Evolutionary conservation across 2,329 filamentous ascomycete genomes (phyloP).

Genomic region (Atkinsonella texensis): DNA sequence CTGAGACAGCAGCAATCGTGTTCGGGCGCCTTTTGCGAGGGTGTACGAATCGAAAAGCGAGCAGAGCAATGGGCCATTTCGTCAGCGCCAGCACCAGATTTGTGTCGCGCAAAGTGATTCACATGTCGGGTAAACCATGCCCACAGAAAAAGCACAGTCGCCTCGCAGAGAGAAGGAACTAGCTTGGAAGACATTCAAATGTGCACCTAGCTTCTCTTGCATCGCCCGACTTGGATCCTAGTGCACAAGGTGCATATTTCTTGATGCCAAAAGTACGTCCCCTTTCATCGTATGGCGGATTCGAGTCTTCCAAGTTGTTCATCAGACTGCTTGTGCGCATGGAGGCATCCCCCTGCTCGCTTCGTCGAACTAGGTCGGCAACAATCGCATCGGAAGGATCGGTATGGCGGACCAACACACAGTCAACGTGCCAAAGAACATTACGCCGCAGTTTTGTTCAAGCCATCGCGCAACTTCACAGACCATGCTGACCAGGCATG

Average conservation of each 20-base stretch:
- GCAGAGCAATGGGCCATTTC: slow-evolving; percentile 9
- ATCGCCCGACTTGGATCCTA: neutral
- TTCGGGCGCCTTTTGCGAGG: neutral
- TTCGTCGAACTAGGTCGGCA: slow-evolving; percentile 12
- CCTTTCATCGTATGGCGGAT: neutral
- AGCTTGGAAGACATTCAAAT: neutral
- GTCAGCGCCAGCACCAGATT: neutral
- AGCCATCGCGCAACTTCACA: slow-evolving; percentile 14
- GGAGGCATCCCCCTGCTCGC: slow-evolving; percentile 43
- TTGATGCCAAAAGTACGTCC: neutral
- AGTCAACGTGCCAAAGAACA: slow-evolving; percentile 4
- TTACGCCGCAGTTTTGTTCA: slow-evolving; percentile 13
- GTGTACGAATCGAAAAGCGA: slow-evolving; percentile 3
- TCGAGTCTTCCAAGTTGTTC: neutral
- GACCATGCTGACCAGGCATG: slow-evolving; percentile 41
- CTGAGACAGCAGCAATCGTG: slow-evolving; percentile 5
- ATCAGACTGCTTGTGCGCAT: slow-evolving; percentile 6
- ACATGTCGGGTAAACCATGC: slow-evolving; percentile 2
- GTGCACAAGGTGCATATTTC: neutral
- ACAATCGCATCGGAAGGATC: slow-evolving; percentile 5
- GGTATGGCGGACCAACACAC: slow-evolving; percentile 1
- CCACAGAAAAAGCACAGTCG: neutral
- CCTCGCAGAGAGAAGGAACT: neutral
- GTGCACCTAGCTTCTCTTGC: neutral
- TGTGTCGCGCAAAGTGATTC: neutral